Evolutionary conservation across 306 rosid species (phyloP).

Genomic region (Inga oerstediana): DNA sequence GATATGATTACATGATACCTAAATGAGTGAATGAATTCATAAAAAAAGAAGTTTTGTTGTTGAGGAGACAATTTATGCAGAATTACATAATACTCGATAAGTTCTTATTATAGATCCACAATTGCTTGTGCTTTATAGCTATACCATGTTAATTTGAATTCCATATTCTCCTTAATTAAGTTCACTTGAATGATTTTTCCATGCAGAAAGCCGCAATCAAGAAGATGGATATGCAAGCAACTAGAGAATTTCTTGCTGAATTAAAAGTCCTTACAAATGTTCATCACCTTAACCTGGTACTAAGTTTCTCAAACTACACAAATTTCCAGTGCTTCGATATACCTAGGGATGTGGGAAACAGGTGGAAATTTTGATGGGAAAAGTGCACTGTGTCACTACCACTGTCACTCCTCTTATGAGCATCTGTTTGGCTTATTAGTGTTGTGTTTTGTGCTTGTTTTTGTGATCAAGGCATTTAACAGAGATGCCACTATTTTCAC

Average conservation of each 20-base stretch:
- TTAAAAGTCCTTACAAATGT: conserved; percentile 84
- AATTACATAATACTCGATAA: conserved; percentile 12
- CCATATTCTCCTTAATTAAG: conserved; percentile 31
- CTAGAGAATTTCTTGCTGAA: conserved; percentile 92
- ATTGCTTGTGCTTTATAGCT: conserved; percentile 20
- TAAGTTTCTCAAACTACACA: conserved; percentile 13
- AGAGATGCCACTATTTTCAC: not conserved
- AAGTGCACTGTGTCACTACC: not conserved
- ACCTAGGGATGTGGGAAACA: not conserved
- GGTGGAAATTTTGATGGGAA: not conserved
- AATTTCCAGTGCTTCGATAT: not conserved
- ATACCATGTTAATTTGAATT: not conserved
- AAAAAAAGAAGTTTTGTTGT: not conserved
- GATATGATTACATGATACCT: conserved; percentile 1
- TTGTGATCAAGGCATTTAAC: not conserved
- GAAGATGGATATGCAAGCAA: conserved; percentile 98
- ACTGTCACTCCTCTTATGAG: not conserved
- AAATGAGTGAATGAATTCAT: not conserved
- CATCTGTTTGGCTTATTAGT: not conserved
- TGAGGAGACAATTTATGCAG: not conserved
- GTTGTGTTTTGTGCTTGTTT: not conserved
- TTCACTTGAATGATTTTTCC: conserved; percentile 14
- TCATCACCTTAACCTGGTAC: conserved; percentile 96
- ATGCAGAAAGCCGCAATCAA: conserved; percentile 92
- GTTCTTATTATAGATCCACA: conserved; percentile 1